Base-by-base conservation (phyloP, 2,329 filamentous ascomycete species). In the Aureobasidium leucospermi region DNA sequence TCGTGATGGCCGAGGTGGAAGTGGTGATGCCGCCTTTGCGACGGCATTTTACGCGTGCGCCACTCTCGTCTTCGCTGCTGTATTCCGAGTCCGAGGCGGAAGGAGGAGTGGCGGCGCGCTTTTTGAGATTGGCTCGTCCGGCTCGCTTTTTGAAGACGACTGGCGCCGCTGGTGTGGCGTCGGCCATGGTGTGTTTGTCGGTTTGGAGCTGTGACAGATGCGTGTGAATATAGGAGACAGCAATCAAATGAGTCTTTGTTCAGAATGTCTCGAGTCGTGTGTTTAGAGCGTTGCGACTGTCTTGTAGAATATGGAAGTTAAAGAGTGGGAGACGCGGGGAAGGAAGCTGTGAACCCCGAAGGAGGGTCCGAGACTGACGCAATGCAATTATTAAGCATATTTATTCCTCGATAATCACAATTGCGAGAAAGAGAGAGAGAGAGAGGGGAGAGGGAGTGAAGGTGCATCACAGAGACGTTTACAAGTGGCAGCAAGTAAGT, bases 141-240 rank as follows among this genome's bases (percentile, higher is more conserved):
- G 82, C 82, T 71, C 92, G 85, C 74, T 94, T 96, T 74, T 96
- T 96, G 82, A 96, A 96, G 55, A 89, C 73, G 13, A 87, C 82
- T 3, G 67, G 65, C 5, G 64, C 67, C 1, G 55, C 4, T 19
- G 34, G 7, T 4, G 55, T 48, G 42, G 55, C 55, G 63, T 73
- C 70, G 52, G 71, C 65, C 69, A 71, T 71, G 61, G n/a, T 65
- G 58, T n/a, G 32, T 16, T 7, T 43, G 28, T 48, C 16, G 41
- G 41, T 13, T 36, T 36, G 34, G 8, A 36, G 34, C 34, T 9
- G 34, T 36, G 8, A 13, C 23, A 23, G 23, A 23, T 23, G 23
- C 23, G 23, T 23, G 23, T 23, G 23, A 23, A 23, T 23, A 23
- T 23, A 23, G 23, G 23, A 23, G 23, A 23, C 23, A 23, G 23